Evolutionary conservation across 257 asterid genomes (phyloP), one percentile per base, ranked within the genome.

Genomic region (Jacaranda mimosifolia): DNA sequence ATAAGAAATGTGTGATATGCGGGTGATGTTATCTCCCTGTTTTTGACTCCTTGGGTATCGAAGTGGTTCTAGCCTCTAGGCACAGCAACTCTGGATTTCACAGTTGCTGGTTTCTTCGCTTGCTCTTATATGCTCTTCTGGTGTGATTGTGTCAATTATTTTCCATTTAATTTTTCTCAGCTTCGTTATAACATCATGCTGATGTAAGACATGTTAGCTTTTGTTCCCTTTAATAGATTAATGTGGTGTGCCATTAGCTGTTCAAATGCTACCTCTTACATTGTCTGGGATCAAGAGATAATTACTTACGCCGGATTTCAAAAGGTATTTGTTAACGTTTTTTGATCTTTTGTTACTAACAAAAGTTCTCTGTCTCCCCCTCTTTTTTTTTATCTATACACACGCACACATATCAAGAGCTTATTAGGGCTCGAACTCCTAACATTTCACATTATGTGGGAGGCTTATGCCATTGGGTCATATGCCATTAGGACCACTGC

Each of bases 131-230:
- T 42, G 83, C 81, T 79, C 71, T 65, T 63, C 71, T 73, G 40
- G 80, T 68, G 85, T 87, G 88, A 79, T 77, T 81, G 80, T 78
- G 75, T 84, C 79, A 11, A 68, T 60, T 77, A 64, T 66, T 48
- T 80, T 58, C 68, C 49, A 42, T 69, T 70, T 55, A 70, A 48
- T 62, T 77, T 76, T 76, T 67, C 73, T 70, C 67, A 56, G 77
- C 70, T 79, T 74, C 62, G 62, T 75, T 73, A 85, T 86, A 77
- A 77, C 71, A 62, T 52, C 39, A 19, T 83, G 78, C 72, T 76
- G 72, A 74, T 84, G 86, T 76, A 75, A 82, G 81, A 84, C 75
- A 42, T 77, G 72, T 62, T 39, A 69, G 75, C 70, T 68, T 82
- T 70, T 64, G 64, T 72, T 77, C 35, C 72, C 76, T 63, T 63